Conservation (phyloP, 2,329 filamentous ascomycete genomes). For the Colletotrichum lupini region DNA sequence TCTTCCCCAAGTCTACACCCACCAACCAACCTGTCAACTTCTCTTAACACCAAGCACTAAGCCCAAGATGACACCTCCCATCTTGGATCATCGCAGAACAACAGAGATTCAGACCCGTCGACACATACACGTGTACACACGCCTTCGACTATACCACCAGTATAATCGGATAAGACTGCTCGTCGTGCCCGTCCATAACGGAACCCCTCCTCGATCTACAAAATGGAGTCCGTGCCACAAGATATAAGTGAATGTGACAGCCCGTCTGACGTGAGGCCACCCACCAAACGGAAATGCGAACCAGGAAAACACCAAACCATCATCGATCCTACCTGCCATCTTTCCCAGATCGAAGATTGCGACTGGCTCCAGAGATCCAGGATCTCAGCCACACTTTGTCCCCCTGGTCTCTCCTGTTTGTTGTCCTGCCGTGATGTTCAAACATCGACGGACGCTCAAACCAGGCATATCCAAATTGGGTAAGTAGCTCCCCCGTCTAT, state of each 20-base stretch:
- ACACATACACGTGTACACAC: not conserved
- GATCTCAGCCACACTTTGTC: not conserved
- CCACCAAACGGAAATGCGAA: not conserved
- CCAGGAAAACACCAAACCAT: not conserved
- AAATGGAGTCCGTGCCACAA: not conserved
- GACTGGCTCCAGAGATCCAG: slow-evolving; percentile 3
- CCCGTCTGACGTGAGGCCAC: not conserved
- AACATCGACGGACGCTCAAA: not conserved
- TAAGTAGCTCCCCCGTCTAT: not conserved
- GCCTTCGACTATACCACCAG: not conserved
- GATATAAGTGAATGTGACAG: not conserved
- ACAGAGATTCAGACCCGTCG: not conserved
- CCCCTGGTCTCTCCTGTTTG: not conserved
- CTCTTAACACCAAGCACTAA: no score
- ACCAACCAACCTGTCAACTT: no score
- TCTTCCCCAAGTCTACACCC: not conserved
- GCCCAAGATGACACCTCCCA: not conserved
- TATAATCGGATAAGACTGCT: not conserved
- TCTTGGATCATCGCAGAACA: not conserved
- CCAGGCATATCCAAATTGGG: not conserved
- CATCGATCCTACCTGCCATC: not conserved
- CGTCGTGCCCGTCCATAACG: not conserved
- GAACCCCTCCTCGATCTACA: not conserved
- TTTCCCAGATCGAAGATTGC: not conserved
- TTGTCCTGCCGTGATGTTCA: not conserved